Evolutionary conservation across 768 basidiomycete species (phyloP).

Genomic region (Chlorophyllum brunneum): DNA sequence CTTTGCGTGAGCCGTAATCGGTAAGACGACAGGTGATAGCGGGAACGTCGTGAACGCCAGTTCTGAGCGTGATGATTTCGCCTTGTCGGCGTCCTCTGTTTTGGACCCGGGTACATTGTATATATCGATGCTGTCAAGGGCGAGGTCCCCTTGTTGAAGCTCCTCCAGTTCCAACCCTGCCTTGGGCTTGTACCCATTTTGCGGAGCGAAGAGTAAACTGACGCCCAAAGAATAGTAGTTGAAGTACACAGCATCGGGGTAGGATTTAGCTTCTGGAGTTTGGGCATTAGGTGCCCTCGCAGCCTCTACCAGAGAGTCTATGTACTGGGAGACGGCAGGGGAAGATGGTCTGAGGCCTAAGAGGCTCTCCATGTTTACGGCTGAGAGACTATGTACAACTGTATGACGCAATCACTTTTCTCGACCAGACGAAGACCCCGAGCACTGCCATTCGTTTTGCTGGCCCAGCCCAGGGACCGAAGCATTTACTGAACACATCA

Average conservation of each 20-base stretch:
- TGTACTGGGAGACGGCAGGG: conserved; percentile 35
- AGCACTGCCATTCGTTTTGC: no score
- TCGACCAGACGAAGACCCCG: no score
- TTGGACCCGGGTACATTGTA: conserved; percentile 57
- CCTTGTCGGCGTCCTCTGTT: conserved; percentile 23
- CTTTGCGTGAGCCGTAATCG: conserved; percentile 28
- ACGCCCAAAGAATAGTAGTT: conserved; percentile 79
- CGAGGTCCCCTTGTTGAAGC: conserved; percentile 42
- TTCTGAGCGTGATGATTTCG: conserved; percentile 41
- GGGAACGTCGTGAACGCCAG: conserved; percentile 57
- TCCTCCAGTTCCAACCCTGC: conserved; percentile 34
- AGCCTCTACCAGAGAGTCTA: conserved; percentile 32
- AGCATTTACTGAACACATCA: no score
- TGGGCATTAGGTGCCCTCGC: conserved; percentile 8
- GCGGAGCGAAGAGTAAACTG: conserved; percentile 74
- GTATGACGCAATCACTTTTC: no score
- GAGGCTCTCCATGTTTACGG: conserved; percentile 27
- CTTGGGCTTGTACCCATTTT: conserved; percentile 57
- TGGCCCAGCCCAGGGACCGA: no score
- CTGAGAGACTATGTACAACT: background rate
- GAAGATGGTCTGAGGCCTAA: conserved; percentile 53
- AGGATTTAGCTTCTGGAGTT: conserved; percentile 70
- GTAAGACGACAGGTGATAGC: conserved; percentile 46
- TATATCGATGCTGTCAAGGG: conserved; percentile 73
- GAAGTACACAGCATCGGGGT: conserved; percentile 82